phyloP scores from a whole-genome alignment of 495 filamentous ascomycete species.

The Aspergillus panamensis region DNA sequence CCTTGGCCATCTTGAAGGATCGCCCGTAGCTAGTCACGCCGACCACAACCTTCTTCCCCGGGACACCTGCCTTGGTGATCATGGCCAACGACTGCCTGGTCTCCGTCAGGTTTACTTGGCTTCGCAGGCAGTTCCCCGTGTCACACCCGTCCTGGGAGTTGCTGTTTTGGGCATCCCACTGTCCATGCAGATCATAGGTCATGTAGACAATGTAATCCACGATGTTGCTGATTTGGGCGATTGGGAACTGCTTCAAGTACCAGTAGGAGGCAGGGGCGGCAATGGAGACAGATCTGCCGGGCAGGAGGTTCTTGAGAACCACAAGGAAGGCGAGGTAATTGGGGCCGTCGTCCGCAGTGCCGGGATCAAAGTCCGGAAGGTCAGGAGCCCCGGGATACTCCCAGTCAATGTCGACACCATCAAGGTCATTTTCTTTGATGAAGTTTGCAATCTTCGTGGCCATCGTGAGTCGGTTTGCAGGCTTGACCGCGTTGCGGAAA shows the following conservation, averaged over 20 bases:
- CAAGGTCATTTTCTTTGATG: slow-evolving; percentile 28
- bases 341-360: background rate
- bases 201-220: slow-evolving; percentile 38
- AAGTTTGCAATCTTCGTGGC: slow-evolving; percentile 34
- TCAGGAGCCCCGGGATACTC: slow-evolving; percentile 41
- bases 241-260: slow-evolving; percentile 32
- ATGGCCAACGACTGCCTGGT: slow-evolving; percentile 35
- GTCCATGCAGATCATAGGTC: slow-evolving; percentile 36
- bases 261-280: slow-evolving; percentile 28
- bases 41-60: background rate
- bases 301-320: background rate
- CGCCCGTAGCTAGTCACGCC: slow-evolving; percentile 13
- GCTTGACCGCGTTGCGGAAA: slow-evolving; percentile 29
- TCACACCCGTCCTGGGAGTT: slow-evolving; percentile 19
- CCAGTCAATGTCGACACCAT: slow-evolving; percentile 43
- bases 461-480: slow-evolving; percentile 34
- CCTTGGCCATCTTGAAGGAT: background rate
- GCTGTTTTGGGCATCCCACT: slow-evolving; percentile 27
- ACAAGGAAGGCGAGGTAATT: slow-evolving; percentile 32
- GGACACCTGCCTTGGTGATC: slow-evolving; percentile 14
- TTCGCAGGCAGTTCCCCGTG: slow-evolving; percentile 33
- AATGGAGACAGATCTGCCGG: slow-evolving; percentile 15
- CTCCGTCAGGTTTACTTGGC: slow-evolving; percentile 43
- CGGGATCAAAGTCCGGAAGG: slow-evolving; percentile 36
- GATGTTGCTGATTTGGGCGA: slow-evolving; percentile 20